A percentile compares a stretch with the other conserved stretches of the same genome.
Conservation (phyloP, 2,329 filamentous ascomycete genomes). For the Botrytis byssoidea region DNA sequence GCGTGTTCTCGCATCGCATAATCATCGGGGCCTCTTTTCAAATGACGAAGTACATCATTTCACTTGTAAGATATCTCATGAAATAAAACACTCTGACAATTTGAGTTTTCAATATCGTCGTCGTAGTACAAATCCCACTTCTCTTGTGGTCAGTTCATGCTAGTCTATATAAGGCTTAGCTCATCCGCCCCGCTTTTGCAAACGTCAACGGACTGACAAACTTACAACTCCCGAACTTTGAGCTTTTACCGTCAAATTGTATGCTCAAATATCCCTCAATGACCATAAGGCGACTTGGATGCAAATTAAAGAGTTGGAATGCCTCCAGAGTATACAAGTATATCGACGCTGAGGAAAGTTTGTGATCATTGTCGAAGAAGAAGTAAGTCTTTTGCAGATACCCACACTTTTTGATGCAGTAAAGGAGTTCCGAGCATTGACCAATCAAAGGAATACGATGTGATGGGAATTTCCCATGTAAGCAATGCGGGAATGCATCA, state of each 20-base stretch:
- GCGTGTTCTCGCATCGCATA: neutral
- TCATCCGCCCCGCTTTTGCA: neutral
- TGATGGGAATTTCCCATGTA: constrained; percentile 52
- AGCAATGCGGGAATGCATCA: constrained; percentile 58
- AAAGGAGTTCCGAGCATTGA: constrained; percentile 7
- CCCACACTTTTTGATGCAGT: neutral
- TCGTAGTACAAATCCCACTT: neutral
- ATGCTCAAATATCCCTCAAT: constrained; percentile 30
- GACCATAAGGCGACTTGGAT: constrained; percentile 9
- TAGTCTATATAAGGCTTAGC: constrained; percentile 8
- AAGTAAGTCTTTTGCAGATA: constrained; percentile 38
- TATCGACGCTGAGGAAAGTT: constrained; percentile 40
- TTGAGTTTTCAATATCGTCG: neutral
- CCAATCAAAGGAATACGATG: constrained; percentile 45
- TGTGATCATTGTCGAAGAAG: constrained; percentile 48
- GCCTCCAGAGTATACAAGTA: constrained; percentile 32
- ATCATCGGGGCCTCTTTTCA: neutral
- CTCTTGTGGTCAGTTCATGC: neutral
- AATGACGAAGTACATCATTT: neutral
- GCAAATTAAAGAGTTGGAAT: constrained; percentile 28
- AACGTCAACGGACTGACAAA: neutral
- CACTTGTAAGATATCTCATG: neutral
- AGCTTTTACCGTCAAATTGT: constrained; percentile 27
- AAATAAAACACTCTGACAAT: neutral
- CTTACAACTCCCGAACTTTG: neutral